Percentiles rank a stretch among this genome's conserved stretches.
phyloP scores from a whole-genome alignment of 768 basidiomycete species.

The Dacryopinax spathularia region DNA sequence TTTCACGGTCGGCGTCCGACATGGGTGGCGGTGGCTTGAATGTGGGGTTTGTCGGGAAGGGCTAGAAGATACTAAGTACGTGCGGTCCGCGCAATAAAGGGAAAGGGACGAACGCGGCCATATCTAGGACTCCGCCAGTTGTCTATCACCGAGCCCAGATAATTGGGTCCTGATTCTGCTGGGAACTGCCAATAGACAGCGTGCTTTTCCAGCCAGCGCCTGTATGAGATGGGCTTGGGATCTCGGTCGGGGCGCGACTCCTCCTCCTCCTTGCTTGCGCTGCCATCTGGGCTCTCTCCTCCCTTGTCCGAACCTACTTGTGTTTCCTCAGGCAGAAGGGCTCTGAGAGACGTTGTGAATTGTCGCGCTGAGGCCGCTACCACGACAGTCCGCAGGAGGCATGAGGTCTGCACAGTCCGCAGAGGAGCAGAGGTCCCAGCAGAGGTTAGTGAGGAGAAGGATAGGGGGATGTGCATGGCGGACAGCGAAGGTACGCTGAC shows the following conservation, averaged over 20 bases:
- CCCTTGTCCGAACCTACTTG: not conserved
- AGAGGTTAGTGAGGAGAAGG: too few relatives aligned
- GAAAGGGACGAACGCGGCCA: not conserved
- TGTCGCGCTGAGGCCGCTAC: not conserved
- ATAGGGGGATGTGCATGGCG: too few relatives aligned
- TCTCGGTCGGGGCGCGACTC: too few relatives aligned
- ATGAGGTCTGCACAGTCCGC: too few relatives aligned
- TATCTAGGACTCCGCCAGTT: not conserved
- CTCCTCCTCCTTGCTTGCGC: not conserved
- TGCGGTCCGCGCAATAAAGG: not conserved
- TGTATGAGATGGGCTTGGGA: too few relatives aligned
- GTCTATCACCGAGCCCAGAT: not conserved
- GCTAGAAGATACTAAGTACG: conserved; percentile 31
- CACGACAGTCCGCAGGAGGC: not conserved
- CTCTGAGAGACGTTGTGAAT: not conserved
- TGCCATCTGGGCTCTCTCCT: not conserved
- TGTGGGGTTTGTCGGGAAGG: conserved; percentile 72
- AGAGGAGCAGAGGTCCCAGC: too few relatives aligned
- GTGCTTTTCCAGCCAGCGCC: not conserved
- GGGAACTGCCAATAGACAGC: not conserved
- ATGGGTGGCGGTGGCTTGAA: conserved; percentile 70
- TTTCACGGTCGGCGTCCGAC: conserved; percentile 42
- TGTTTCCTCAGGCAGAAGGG: not conserved
- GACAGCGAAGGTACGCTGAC: too few relatives aligned
- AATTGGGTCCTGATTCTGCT: not conserved